phyloP scores from a whole-genome alignment of 768 basidiomycete species.

The Boletellus sp. region DNA sequence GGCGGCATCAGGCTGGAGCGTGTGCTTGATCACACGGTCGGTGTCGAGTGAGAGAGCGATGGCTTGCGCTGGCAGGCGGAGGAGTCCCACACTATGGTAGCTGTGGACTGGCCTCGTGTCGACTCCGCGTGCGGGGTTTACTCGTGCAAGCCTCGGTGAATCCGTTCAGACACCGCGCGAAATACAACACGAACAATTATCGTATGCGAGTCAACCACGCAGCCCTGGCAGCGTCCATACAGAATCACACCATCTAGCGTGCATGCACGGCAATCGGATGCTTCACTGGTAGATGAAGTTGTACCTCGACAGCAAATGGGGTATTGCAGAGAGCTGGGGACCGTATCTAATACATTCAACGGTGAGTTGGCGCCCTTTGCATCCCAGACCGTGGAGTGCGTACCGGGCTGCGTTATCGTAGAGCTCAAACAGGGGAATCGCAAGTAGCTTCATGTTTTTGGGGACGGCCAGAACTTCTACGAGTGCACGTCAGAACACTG shows the following conservation, averaged over 20 bases:
- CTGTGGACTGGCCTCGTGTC: slow-evolving; percentile 23
- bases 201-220: background rate
- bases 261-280: background rate
- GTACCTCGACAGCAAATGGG: slow-evolving; percentile 84
- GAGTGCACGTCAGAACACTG: background rate
- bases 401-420: slow-evolving; percentile 95
- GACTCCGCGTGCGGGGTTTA: slow-evolving; percentile 12
- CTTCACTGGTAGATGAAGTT: slow-evolving; percentile 74
- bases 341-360: slow-evolving; percentile 55
- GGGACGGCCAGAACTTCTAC: slow-evolving; percentile 94
- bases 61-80: slow-evolving; percentile 4
- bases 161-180: background rate
- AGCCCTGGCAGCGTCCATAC: background rate
- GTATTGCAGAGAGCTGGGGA: slow-evolving; percentile 91
- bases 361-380: background rate
- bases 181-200: slow-evolving; percentile 10
- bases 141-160: slow-evolving; percentile 14
- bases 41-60: background rate
- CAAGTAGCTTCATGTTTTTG: slow-evolving; percentile 97
- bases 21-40: slow-evolving; percentile 4
- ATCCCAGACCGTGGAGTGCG: slow-evolving; percentile 8
- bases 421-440: slow-evolving; percentile 93
- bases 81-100: background rate
- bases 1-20: slow-evolving; percentile 12
- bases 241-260: background rate